These are phyloP conservation scores for Solanum boliviense DNA, from an alignment of 257 asterid genomes.

Conservation along the genomic window DNA sequence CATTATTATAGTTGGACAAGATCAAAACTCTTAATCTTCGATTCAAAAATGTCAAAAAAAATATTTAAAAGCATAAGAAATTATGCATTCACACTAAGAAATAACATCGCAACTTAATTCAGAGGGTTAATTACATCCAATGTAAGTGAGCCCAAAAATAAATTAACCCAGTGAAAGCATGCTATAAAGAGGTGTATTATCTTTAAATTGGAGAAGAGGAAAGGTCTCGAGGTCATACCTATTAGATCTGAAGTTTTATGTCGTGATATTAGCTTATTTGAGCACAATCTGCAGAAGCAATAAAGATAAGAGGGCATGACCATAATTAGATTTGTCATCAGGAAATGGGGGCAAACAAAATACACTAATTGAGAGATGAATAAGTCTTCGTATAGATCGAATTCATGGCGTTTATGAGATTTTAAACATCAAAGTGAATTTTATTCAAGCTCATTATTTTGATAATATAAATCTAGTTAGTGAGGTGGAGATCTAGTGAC, in stretches of 20 bases:
- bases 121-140: background rate
- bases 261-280: background rate
- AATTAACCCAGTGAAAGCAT: background rate
- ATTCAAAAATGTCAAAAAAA: background rate
- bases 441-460: background rate
- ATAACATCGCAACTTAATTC: no score
- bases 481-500: no score
- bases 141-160: background rate
- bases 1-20: background rate
- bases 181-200: background rate
- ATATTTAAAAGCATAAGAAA: no score
- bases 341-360: background rate
- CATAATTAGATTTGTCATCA: no score
- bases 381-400: background rate
- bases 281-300: background rate
- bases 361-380: background rate
- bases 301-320: background rate
- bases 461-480: no score
- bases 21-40: no score
- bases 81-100: background rate
- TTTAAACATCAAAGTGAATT: background rate
- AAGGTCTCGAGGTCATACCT: background rate
- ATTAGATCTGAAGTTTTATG: no score
- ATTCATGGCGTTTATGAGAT: background rate
- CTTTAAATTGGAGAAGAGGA: no score